A percentile compares a stretch with the other conserved stretches of the same genome.
These are phyloP conservation scores for Elaeis oleifera DNA, from an alignment of 202 grass and related monocot genomes.

Conservation along the genomic window DNA sequence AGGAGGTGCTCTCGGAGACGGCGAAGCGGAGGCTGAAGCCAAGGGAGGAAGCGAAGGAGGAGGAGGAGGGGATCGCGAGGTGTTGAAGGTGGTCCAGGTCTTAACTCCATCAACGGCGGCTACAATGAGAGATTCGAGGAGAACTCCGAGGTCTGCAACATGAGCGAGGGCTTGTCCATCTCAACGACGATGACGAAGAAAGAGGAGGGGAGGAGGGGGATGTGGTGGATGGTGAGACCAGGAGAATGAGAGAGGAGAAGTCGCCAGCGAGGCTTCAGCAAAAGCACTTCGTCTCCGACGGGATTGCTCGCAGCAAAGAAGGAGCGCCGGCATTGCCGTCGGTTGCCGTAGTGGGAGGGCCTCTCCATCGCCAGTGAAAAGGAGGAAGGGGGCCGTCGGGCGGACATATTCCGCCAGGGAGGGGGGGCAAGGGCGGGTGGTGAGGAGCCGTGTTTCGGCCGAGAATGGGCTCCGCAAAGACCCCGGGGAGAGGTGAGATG, in stretches of 20 bases:
- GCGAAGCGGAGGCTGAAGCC: not conserved
- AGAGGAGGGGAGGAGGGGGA: not conserved
- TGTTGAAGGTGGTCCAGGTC: not conserved
- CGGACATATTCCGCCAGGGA: not conserved
- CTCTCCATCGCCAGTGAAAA: constrained; percentile 34
- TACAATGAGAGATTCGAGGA: constrained; percentile 8
- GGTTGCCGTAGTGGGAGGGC: constrained; percentile 48
- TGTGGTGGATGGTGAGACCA: constrained; percentile 11
- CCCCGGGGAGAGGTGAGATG: constrained; percentile 32
- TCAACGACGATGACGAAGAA: not conserved
- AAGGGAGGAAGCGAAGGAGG: not conserved
- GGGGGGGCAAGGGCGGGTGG: no score
- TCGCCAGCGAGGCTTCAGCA: constrained; percentile 38
- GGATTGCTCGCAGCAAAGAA: constrained; percentile 32
- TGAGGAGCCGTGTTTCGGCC: no score
- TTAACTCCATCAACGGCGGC: not conserved
- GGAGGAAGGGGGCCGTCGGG: constrained; percentile 3
- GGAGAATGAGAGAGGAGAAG: constrained; percentile 28
- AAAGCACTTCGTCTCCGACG: constrained; percentile 15
- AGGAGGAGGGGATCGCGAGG: not conserved
- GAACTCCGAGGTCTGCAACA: constrained; percentile 1
- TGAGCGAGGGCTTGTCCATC: not conserved
- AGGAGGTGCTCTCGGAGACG: constrained; percentile 11
- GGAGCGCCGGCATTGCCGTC: constrained; percentile 1
- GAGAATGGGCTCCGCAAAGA: constrained; percentile 1